Evolutionary conservation across 1,284 basidiomycete genomes (phyloP).

Genomic region (Phylloboletellus chloephorus): DNA sequence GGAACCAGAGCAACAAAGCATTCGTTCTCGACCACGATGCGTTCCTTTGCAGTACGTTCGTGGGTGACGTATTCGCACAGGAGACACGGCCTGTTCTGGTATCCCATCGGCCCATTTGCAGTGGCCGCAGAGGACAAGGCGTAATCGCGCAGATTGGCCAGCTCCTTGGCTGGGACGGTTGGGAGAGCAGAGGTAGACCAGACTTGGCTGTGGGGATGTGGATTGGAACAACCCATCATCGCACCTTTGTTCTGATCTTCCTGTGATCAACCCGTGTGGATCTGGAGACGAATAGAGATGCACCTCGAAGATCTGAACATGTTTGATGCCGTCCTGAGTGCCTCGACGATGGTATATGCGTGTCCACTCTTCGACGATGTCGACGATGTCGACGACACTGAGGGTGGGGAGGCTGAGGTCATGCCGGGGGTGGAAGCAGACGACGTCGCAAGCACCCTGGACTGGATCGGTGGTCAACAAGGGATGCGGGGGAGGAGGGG

Average conservation of each 20-base stretch:
- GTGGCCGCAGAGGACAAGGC: conserved; percentile 34
- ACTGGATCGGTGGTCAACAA: conserved; percentile 70
- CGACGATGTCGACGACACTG: conserved; percentile 53
- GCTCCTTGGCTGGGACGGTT: conserved; percentile 62
- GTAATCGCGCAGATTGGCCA: conserved; percentile 58
- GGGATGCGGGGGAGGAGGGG: conserved; percentile 49
- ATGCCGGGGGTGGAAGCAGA: conserved; percentile 88
- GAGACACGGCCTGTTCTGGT: conserved; percentile 62
- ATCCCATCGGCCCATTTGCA: conserved; percentile 52
- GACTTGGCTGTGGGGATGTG: conserved; percentile 92
- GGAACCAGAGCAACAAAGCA: conserved; percentile 88
- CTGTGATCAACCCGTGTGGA: conserved; percentile 1
- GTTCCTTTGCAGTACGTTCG: conserved; percentile 56
- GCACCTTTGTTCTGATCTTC: conserved; percentile 78
- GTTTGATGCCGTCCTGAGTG: conserved; percentile 59
- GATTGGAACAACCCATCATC: conserved; percentile 96
- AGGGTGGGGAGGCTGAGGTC: conserved; percentile 87
- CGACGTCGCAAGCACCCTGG: conserved; percentile 82
- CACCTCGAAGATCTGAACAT: conserved; percentile 89
- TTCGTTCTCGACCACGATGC: conserved; percentile 72
- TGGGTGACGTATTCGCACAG: conserved; percentile 81
- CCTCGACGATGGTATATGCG: conserved; percentile 63
- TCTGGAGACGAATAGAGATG: conserved; percentile 2
- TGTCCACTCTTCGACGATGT: conserved; percentile 76
- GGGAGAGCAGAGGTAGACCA: conserved; percentile 82